phyloP scores from a whole-genome alignment of 805 yeast species.

The Cyberlindnera mississippiensis region DNA sequence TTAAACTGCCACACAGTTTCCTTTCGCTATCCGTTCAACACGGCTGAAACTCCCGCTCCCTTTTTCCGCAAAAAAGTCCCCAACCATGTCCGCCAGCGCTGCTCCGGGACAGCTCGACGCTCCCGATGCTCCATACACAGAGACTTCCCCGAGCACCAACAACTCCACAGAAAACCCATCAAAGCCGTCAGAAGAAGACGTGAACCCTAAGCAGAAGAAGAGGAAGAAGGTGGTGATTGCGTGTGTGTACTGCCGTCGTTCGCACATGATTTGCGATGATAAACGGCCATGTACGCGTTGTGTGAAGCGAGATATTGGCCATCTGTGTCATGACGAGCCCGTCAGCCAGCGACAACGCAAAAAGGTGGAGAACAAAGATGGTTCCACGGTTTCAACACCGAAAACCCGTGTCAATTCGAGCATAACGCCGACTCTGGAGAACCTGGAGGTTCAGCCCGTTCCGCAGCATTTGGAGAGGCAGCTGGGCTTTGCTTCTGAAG shows the following conservation, averaged over 20 bases:
- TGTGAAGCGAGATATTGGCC: constrained; percentile 82
- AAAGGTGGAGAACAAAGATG: constrained; percentile 12
- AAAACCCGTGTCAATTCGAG: neutral
- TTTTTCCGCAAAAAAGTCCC: too few species aligned
- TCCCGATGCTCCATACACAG: neutral
- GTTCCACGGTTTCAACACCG: constrained; percentile 1
- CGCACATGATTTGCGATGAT: constrained; percentile 92
- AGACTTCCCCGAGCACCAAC: constrained; percentile 1
- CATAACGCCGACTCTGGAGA: constrained; percentile 13
- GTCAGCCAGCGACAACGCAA: constrained; percentile 24
- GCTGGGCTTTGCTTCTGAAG: constrained; percentile 4
- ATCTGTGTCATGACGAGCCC: constrained; percentile 52
- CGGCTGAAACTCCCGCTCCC: too few species aligned
- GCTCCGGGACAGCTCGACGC: neutral
- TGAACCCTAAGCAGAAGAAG: constrained; percentile 37
- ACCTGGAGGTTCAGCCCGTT: constrained; percentile 18
- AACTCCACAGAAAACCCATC: neutral
- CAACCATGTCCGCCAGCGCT: too few species aligned
- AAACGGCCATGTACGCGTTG: constrained; percentile 78
- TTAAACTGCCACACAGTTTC: too few species aligned
- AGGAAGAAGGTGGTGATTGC: constrained; percentile 48
- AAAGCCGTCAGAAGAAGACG: constrained; percentile 2
- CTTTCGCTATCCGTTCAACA: too few species aligned
- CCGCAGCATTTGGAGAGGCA: constrained; percentile 23
- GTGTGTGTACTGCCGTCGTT: constrained; percentile 86